Conservation (phyloP, 441 rosid species). For the Brassica hybrid region DNA sequence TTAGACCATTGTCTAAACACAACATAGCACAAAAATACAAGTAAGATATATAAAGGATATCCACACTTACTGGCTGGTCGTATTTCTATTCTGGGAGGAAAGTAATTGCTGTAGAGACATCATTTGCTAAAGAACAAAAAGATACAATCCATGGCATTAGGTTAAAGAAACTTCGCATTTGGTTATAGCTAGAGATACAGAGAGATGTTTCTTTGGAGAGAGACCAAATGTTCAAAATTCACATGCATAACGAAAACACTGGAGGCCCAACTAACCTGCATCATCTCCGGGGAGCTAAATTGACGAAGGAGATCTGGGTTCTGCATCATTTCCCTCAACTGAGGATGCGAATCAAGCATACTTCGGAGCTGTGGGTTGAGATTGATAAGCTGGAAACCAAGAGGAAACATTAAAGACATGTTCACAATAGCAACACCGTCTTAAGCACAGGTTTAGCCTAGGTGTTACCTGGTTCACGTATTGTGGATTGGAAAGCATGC, state of each 20-base stretch:
- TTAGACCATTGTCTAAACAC: conserved; percentile 10
- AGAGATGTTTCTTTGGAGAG: conserved; percentile 27
- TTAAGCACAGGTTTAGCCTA: neutral
- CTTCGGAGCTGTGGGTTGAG: conserved; percentile 71
- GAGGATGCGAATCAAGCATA: conserved; percentile 65
- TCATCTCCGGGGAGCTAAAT: conserved; percentile 65
- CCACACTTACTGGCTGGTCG: conserved; percentile 55
- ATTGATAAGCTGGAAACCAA: conserved; percentile 53
- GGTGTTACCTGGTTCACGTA: conserved; percentile 67
- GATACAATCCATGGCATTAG: conserved; percentile 20
- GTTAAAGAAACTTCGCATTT: conserved; percentile 13
- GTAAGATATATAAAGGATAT: neutral
- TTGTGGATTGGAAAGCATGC: conserved; percentile 63
- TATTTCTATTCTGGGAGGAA: conserved; percentile 53
- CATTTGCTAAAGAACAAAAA: conserved; percentile 55
- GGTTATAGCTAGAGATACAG: conserved; percentile 16
- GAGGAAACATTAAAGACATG: conserved; percentile 20
- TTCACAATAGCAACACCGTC: conserved; percentile 22
- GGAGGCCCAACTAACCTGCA: conserved; percentile 55
- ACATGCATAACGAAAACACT: conserved; percentile 2
- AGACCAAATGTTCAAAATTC: conserved; percentile 8
- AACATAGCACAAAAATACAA: neutral
- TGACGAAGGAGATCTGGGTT: conserved; percentile 71
- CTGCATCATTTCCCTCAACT: conserved; percentile 80
- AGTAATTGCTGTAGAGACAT: conserved; percentile 57